Conservation (phyloP, 495 filamentous ascomycete genomes). For the Elaphomyces granulatus region DNA sequence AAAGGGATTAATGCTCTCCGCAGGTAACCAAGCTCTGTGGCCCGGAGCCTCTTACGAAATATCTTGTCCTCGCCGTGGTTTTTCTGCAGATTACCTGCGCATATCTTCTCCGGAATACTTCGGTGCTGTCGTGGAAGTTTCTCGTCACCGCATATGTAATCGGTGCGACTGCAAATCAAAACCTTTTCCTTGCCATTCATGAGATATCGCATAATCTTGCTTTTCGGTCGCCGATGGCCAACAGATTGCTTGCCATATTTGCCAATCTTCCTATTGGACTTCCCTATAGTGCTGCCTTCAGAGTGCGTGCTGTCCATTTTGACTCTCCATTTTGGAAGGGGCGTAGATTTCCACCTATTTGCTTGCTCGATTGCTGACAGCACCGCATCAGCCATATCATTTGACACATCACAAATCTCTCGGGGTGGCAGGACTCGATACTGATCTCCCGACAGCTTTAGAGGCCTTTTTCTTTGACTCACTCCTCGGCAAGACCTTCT, state of each 20-base stretch:
- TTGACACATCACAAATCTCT: conserved; percentile 98
- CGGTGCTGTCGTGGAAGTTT: conserved; percentile 72
- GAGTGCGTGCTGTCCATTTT: conserved; percentile 36
- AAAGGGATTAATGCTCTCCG: too few species aligned
- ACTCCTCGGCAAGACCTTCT: conserved; percentile 96
- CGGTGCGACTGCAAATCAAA: conserved; percentile 95
- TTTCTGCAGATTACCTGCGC: conserved; percentile 67
- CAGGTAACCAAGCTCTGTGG: conserved; percentile 97
- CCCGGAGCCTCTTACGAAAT: conserved; percentile 91
- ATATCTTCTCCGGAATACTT: conserved; percentile 60
- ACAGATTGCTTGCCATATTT: conserved; percentile 76
- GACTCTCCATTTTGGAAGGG: too few species aligned
- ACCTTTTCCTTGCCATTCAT: conserved; percentile 96
- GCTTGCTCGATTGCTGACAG: not conserved
- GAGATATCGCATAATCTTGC: conserved; percentile 98
- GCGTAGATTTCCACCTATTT: conserved; percentile 1
- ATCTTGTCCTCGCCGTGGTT: conserved; percentile 74
- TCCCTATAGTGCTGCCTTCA: conserved; percentile 92
- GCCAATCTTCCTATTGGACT: conserved; percentile 93
- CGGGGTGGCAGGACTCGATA: conserved; percentile 90
- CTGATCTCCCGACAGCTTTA: conserved; percentile 81
- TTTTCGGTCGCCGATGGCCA: conserved; percentile 70
- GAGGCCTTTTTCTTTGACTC: conserved; percentile 93
- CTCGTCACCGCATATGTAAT: conserved; percentile 80
- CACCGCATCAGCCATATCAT: conserved; percentile 69